A percentile compares a stretch with the other conserved stretches of the same genome.
Conservation (phyloP, 345 rosid species). For the Atalantia buxifolia region DNA sequence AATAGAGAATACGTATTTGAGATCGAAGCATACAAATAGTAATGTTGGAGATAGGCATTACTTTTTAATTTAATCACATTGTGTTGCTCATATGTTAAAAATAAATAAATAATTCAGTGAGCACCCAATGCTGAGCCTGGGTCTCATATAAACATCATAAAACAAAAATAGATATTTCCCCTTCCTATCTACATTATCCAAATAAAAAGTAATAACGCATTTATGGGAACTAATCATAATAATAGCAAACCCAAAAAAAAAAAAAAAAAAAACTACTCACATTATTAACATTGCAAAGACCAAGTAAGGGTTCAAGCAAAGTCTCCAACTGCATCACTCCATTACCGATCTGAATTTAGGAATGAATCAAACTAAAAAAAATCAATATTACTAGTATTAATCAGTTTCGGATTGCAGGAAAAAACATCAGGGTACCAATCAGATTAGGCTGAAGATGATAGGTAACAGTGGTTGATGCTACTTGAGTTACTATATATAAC, state of each 20-base stretch:
- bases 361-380: slow-evolving; percentile 3
- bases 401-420: background rate
- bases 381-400: background rate
- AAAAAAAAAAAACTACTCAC: slow-evolving; percentile 35
- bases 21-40: background rate
- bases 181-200: too few relatives aligned
- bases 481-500: background rate
- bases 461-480: background rate
- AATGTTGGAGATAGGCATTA: too few relatives aligned
- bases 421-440: background rate
- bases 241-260: too few relatives aligned
- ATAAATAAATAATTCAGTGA: too few relatives aligned
- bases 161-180: too few relatives aligned
- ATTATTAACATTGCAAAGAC: slow-evolving; percentile 56
- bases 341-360: slow-evolving; percentile 48
- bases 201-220: too few relatives aligned
- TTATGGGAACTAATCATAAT: too few relatives aligned
- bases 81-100: too few relatives aligned
- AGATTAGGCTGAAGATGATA: background rate
- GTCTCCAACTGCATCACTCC: slow-evolving; percentile 60
- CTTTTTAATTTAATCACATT: too few relatives aligned
- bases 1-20: background rate
- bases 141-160: too few relatives aligned
- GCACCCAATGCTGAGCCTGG: too few relatives aligned
- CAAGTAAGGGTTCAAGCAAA: slow-evolving; percentile 62